Evolutionary conservation across 257 asterid species (phyloP).

Genomic region (Penstemon barbatus): DNA sequence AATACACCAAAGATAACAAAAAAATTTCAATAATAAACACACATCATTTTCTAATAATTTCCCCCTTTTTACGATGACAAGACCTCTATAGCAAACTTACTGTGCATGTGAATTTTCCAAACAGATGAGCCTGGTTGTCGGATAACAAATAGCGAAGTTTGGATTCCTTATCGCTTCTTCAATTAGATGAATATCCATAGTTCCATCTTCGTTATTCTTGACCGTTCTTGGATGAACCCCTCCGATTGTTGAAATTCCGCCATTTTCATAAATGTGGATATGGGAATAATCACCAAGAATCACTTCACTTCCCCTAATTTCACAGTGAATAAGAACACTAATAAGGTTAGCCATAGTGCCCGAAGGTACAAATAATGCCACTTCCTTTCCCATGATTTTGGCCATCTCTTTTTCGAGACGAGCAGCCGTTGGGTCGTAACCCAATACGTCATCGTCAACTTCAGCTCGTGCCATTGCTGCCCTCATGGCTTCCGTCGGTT

Average conservation of each 20-base stretch:
- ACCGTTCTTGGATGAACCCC: constrained; percentile 97
- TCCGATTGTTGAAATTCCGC: constrained; percentile 96
- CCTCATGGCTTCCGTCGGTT: constrained; percentile 89
- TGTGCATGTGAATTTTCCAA: constrained; percentile 97
- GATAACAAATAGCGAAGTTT: constrained; percentile 68
- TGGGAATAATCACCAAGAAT: constrained; percentile 88
- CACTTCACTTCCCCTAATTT: constrained; percentile 91
- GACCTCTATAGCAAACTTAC: constrained; percentile 40
- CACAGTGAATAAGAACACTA: constrained; percentile 82
- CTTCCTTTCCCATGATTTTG: constrained; percentile 78
- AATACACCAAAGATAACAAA: constrained; percentile 2
- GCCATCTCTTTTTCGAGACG: constrained; percentile 84
- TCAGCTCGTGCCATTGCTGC: constrained; percentile 93
- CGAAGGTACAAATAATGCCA: constrained; percentile 84
- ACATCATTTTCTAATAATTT: too few species aligned
- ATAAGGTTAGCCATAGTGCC: constrained; percentile 99
- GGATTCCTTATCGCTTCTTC: constrained; percentile 95
- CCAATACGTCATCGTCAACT: constrained; percentile 93
- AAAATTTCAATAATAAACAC: constrained; percentile 9
- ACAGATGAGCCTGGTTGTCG: constrained; percentile 92
- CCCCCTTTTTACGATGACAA: too few species aligned
- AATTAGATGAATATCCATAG: constrained; percentile 79
- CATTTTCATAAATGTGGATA: constrained; percentile 91
- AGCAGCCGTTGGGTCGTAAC: constrained; percentile 83
- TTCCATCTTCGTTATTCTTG: constrained; percentile 85